Conservation (phyloP, 768 basidiomycete species). For the Xerocomus spinulosus region DNA sequence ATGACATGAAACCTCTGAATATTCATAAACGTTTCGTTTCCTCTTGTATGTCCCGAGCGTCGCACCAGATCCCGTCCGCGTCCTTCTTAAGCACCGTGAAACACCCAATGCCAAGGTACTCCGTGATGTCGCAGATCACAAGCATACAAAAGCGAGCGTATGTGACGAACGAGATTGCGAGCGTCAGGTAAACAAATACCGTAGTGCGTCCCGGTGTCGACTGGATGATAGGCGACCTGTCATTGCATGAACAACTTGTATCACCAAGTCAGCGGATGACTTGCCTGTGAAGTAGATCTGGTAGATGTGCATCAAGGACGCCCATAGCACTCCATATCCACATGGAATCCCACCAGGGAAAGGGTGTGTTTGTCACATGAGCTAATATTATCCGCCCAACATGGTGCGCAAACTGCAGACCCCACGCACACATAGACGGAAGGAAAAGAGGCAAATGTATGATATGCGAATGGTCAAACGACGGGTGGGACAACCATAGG, state of each 20-base stretch:
- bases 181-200: constrained; percentile 68
- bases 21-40: constrained; percentile 23
- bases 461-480: constrained; percentile 57
- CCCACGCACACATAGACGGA: constrained; percentile 91
- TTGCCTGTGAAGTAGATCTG: constrained; percentile 61
- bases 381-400: constrained; percentile 92
- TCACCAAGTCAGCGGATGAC: constrained; percentile 19
- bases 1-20: background rate
- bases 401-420: constrained; percentile 84
- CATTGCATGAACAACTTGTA: background rate
- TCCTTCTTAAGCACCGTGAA: constrained; percentile 90
- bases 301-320: constrained; percentile 79
- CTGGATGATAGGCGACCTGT: constrained; percentile 73
- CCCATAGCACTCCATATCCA: constrained; percentile 80
- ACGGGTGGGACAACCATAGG: constrained; percentile 74
- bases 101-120: constrained; percentile 91
- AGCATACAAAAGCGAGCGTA: constrained; percentile 76
- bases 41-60: constrained; percentile 27
- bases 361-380: constrained; percentile 78
- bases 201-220: constrained; percentile 54
- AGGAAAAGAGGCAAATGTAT: constrained; percentile 74
- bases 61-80: constrained; percentile 55
- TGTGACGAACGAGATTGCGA: constrained; percentile 60
- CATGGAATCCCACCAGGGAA: constrained; percentile 85
- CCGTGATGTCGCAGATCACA: constrained; percentile 86